These are phyloP conservation scores for Ogataea pignaliae DNA, from an alignment of 805 yeast species.

Conservation along the genomic window DNA sequence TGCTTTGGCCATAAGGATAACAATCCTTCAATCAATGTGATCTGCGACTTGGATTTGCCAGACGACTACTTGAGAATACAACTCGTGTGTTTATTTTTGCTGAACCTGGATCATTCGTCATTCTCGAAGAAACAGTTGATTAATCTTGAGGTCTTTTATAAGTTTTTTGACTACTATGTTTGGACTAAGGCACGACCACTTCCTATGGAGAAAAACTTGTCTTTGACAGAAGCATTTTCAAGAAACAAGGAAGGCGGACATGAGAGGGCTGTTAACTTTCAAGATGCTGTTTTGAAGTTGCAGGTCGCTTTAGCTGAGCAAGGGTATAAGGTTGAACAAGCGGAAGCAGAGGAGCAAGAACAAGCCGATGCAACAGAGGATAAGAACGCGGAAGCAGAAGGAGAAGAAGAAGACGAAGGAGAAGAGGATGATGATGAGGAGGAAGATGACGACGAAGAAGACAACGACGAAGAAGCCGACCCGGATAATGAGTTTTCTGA, in stretches of 20 bases:
- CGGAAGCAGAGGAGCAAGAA: constrained; percentile 13
- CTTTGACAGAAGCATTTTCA: constrained; percentile 40
- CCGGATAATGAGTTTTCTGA: constrained; percentile 19
- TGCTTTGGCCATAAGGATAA: constrained; percentile 62
- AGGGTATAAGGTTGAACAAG: constrained; percentile 9
- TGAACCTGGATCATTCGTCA: constrained; percentile 16
- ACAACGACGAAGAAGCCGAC: constrained; percentile 12
- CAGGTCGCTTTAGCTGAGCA: constrained; percentile 24
- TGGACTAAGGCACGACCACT: constrained; percentile 55
- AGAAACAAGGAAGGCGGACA: constrained; percentile 28
- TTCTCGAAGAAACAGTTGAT: constrained; percentile 11
- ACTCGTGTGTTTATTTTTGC: constrained; percentile 42
- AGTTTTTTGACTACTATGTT: constrained; percentile 67
- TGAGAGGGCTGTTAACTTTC: constrained; percentile 32
- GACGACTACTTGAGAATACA: constrained; percentile 71
- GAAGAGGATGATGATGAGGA: constrained; percentile 18
- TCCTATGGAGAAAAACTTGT: constrained; percentile 60
- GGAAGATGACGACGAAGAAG: constrained; percentile 16
- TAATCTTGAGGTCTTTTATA: constrained; percentile 39
- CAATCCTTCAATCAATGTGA: constrained; percentile 43
- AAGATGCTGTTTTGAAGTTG: constrained; percentile 41
- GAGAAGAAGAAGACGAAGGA: constrained; percentile 20
- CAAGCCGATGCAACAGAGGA: constrained; percentile 1
- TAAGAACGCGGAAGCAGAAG: constrained; percentile 6
- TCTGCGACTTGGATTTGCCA: constrained; percentile 51